A percentile compares a stretch with the other conserved stretches of the same genome.
Evolutionary conservation across 2,329 filamentous ascomycete species (phyloP).

Genomic region (Bipolaris zeicola): DNA sequence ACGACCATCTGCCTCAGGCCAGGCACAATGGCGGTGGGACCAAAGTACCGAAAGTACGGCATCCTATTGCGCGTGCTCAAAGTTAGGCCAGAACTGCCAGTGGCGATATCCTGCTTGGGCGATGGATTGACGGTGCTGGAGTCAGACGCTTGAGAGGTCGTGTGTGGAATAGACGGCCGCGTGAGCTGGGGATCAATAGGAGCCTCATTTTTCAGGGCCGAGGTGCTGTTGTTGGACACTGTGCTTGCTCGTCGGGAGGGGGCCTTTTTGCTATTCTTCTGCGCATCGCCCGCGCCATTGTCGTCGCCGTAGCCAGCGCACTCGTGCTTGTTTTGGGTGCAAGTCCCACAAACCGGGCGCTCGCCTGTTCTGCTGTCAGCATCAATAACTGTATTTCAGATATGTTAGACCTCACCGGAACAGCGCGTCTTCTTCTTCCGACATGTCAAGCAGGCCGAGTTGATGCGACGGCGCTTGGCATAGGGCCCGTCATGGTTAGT

Average conservation of each 20-base stretch:
- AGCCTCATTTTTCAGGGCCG: slow-evolving; percentile 23
- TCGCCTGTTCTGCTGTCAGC: slow-evolving; percentile 34
- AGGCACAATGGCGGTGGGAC: slow-evolving; percentile 86
- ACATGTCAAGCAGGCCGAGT: slow-evolving; percentile 55
- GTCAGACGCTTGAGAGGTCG: slow-evolving; percentile 31
- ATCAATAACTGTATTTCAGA: not conserved
- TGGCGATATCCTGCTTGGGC: slow-evolving; percentile 29
- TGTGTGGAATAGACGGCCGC: slow-evolving; percentile 32
- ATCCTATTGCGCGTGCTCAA: slow-evolving; percentile 67
- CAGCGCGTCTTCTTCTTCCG: slow-evolving; percentile 58
- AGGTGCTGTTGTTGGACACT: slow-evolving; percentile 14
- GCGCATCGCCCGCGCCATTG: slow-evolving; percentile 23
- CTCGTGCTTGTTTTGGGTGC: slow-evolving; percentile 55
- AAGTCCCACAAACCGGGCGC: slow-evolving; percentile 53
- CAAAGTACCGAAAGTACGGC: slow-evolving; percentile 90
- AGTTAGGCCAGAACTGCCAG: slow-evolving; percentile 36
- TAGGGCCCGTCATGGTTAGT: slow-evolving; percentile 51
- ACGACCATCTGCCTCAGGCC: slow-evolving; percentile 94
- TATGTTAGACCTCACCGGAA: slow-evolving; percentile 39
- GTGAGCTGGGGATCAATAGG: slow-evolving; percentile 33
- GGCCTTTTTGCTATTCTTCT: slow-evolving; percentile 30
- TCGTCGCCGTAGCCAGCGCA: slow-evolving; percentile 56
- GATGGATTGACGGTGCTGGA: slow-evolving; percentile 22
- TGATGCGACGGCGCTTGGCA: slow-evolving; percentile 50
- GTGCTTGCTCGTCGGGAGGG: slow-evolving; percentile 24